These are phyloP conservation scores for Periconia sp. DNA, from an alignment of 2,329 filamentous ascomycete genomes.

Conservation along the genomic window DNA sequence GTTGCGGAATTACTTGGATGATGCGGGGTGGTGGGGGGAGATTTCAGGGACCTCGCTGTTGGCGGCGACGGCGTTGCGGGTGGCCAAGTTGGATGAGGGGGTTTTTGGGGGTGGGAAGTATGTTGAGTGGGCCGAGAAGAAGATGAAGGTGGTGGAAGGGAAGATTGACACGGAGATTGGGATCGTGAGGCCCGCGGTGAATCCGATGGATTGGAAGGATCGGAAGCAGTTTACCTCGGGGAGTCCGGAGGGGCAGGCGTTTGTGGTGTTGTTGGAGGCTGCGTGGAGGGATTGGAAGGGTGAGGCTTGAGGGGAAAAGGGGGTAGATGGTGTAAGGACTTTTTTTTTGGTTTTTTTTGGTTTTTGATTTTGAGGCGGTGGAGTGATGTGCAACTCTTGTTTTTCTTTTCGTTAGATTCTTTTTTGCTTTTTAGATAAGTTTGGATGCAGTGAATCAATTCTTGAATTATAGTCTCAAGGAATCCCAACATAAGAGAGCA, in stretches of 20 bases:
- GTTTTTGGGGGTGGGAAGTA: conserved; percentile 39
- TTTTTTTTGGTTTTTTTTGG: no score
- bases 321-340: background rate
- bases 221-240: conserved; percentile 24
- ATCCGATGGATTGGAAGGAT: conserved; percentile 45
- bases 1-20: conserved; percentile 52
- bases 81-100: conserved; percentile 46
- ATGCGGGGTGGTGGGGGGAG: conserved; percentile 50
- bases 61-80: conserved; percentile 48
- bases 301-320: no score
- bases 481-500: no score
- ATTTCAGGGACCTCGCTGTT: conserved; percentile 52
- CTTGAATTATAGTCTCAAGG: background rate
- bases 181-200: conserved; percentile 45
- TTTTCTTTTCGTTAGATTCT: background rate
- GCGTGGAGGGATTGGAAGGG: conserved; percentile 46
- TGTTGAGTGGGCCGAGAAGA: conserved; percentile 47
- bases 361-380: background rate
- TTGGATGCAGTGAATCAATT: background rate
- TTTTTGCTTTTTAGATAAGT: background rate
- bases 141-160: conserved; percentile 40
- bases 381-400: background rate
- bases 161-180: conserved; percentile 42
- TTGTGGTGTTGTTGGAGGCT: conserved; percentile 47
- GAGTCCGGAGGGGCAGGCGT: conserved; percentile 49